Base-by-base conservation (phyloP, 1,284 basidiomycete genomes). In the Trichosporon sp. region DNA sequence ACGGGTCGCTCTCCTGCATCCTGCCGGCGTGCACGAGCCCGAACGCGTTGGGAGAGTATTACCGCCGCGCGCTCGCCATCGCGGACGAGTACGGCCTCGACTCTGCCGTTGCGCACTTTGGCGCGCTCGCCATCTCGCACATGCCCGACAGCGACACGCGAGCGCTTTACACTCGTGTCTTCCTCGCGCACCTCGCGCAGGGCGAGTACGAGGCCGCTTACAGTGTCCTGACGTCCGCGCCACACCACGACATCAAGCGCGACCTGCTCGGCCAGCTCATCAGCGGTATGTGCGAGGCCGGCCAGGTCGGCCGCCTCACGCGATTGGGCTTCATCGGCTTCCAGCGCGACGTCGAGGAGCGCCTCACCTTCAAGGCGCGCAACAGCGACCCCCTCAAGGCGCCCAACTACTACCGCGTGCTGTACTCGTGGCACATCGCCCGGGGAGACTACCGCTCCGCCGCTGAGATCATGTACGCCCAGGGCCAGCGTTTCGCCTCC, bases 391-490 rank as follows among this genome's bases (percentile, higher is more conserved):
- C 96, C 63, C 88, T 93, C 67, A 86, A 90, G 56, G 88, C 87
- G 59, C 96, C 96, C 0, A 91, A 91, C 80, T 99, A 98, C 86
- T 92, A 94, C 66, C 89, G 90, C 76, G 92, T 99, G 71, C 85
- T 99, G n/a, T 98, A 98, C 85, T 91, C 94, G 65, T 99, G 95
- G 92, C 91, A 94, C 82, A 89, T 91, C 74, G 88, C 88, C 68
- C 87, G 92, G 81, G 92, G 92, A 40, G 93, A 97, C 80, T 94
- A 94, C 84, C 89, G 92, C 67, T 93, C 89, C 79, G 94, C 94
- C 68, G 92, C 92, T 11, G 87, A 92, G 69, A 91, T 91, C 26
- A 98, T 99, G 96, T 98, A 97, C 83, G 92, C 95, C 78, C 91
- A 94, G 73, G 94, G 92, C 16, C 88, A 91, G 71, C 91, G 93